Evolutionary conservation across 2,329 filamentous ascomycete species (phyloP), one percentile per base, ranked within the genome.

Genomic region (Mycosphaerella sp.): DNA sequence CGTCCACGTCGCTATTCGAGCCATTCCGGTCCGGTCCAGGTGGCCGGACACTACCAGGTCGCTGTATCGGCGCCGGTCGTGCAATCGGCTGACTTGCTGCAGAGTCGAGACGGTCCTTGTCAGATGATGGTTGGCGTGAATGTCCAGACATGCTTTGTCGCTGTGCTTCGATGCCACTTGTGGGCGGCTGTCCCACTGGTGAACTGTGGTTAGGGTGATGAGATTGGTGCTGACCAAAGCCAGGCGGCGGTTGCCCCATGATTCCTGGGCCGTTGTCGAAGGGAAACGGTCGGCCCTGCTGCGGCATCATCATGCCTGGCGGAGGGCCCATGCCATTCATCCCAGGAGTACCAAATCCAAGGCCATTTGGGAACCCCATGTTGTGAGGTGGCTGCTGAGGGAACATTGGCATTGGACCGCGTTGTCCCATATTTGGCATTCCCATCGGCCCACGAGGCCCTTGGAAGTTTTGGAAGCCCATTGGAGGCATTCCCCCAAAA

Each of bases 11-110:
- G 25, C 74, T 71, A 21, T 77, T 75, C 1, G 68, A 63, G 41
- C 57, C 65, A 37, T 66, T 67, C 52, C 67, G 64, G 16, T 74
- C 70, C 27, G 71, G 66, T 35, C 66, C 70, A 16, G 37, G 10
- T 27, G 79, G 78, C 55, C 77, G 76, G 8, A 78, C 81, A 66
- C 89, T 95, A 13, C 84, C 84, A 0, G 93, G 91, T 30, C 89
- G 81, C 56, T 91, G 88, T 57, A 97, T 96, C 0, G 91, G 91
- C 18, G 87, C 81, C 21, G 90, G 91, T 48, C 89, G 80, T 41
- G 85, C 79, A 54, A 94, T 91, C 1, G 87, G 87, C 56, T 89
- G 84, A 30, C 84, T 76, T 48, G 80, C 74, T 28, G 76, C 71
- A 13, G 74, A 73, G 7, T 90, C 86, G 55, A 84, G 81, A 10